Evolutionary conservation across 257 asterid genomes (phyloP), one percentile per base, ranked within the genome.

Genomic region (Haberlea rhodopensis): DNA sequence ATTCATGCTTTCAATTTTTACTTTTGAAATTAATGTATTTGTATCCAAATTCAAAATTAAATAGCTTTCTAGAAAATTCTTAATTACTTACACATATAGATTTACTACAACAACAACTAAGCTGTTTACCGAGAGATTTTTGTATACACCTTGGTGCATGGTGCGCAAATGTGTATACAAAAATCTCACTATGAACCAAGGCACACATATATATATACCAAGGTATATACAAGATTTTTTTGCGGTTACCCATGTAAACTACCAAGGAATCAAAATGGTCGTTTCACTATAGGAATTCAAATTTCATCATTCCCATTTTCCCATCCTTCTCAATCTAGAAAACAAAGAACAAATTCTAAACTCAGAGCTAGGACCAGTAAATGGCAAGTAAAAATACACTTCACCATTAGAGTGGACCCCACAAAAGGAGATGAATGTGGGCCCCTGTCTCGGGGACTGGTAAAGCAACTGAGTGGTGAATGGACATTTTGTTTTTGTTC

Each of bases 351-450:
- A 15, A 59, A 64, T 48, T 68, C 70, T 10, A 29, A 32, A 62
- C 65, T 31, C 72, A 62, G 48, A 63, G 37, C 49, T 26, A 18
- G 71, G 19, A 31, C 37, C 28, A 63, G 22, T 40, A 27, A 22
- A 34, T 46, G 57, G 60, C 65, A 62, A 67, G 60, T 57, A 51
- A 69, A 66, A 15, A 27, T 24, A 73, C 60, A 69, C 28, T 34
- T 9, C 8, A 32, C 34, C 60, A 53, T 27, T 52, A 68, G 5
- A 7, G 64, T 72, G 80, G 81, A 67, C 52, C 78, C 81, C 73
- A 69, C 57, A 48, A 72, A 71, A 28, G 57, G 31, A 21, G 24
- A 3, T 53, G 15, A 8, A n/a, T 5, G 66, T 74, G 82, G 79
- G 49, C 71, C 71, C 79, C 79, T 1, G 34, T 60, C 60, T 60